phyloP scores from a whole-genome alignment of 805 yeast genomes.

The Martiniozyma abietophila region DNA sequence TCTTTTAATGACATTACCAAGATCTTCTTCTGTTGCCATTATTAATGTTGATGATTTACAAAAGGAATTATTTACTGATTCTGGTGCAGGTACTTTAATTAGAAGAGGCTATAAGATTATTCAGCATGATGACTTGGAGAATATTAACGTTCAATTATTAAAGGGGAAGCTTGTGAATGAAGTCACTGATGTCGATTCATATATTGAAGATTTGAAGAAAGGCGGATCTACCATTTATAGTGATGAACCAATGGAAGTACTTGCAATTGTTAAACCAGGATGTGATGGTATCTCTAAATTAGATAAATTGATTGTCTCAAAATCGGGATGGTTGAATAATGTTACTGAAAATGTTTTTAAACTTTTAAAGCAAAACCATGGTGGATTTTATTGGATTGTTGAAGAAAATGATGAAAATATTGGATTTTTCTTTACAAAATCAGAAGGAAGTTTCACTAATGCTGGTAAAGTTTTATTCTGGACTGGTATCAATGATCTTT shows the following conservation, averaged over 20 bases:
- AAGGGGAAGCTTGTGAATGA: conserved; percentile 72
- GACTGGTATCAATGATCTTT: conserved; percentile 74
- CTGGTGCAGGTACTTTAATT: conserved; percentile 98
- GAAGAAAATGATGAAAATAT: conserved; percentile 85
- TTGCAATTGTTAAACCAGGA: conserved; percentile 64
- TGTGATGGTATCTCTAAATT: conserved; percentile 48
- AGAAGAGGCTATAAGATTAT: conserved; percentile 92
- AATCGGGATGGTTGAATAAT: conserved; percentile 94
- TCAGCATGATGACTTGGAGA: conserved; percentile 66
- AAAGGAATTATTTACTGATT: conserved; percentile 94
- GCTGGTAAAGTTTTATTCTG: conserved; percentile 88
- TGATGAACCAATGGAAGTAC: conserved; percentile 91
- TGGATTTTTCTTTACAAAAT: conserved; percentile 83
- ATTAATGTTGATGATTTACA: conserved; percentile 92
- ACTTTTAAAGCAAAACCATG: conserved; percentile 66
- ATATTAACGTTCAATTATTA: conserved; percentile 47
- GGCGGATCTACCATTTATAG: conserved; percentile 67
- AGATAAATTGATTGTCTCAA: conserved; percentile 79
- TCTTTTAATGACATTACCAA: conserved; percentile 84
- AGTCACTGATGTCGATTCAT: conserved; percentile 68
- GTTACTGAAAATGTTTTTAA: conserved; percentile 92
- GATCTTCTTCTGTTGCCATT: conserved; percentile 96
- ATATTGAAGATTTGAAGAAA: conserved; percentile 53
- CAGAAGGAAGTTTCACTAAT: conserved; percentile 89
- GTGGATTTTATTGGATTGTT: conserved; percentile 77